Evolutionary conservation across 768 basidiomycete genomes (phyloP).

Genomic region (Termitomyces sp.): DNA sequence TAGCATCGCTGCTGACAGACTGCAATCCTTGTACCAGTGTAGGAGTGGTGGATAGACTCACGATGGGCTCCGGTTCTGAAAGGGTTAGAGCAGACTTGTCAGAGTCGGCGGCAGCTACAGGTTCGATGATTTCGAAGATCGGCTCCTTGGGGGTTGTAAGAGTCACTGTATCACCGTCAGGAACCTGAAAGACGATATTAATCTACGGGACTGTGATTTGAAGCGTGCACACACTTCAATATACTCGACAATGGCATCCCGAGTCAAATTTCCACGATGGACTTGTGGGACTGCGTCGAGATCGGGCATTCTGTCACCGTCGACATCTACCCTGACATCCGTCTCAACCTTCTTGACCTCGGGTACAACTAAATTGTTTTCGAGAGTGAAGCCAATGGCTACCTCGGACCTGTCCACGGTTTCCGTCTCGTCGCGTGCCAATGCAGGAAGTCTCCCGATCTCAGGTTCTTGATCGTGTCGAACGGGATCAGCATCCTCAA

Average conservation of each 20-base stretch:
- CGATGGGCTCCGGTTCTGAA: background rate
- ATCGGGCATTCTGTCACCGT: background rate
- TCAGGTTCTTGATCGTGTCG: background rate
- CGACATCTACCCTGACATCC: background rate
- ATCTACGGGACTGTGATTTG: background rate
- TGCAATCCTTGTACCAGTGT: background rate
- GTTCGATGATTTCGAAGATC: background rate
- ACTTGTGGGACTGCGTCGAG: background rate
- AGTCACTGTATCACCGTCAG: background rate
- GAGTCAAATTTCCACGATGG: background rate
- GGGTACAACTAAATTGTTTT: background rate
- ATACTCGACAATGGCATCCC: background rate
- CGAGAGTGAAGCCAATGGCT: background rate
- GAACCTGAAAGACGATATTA: background rate
- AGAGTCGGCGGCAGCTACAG: too few relatives aligned
- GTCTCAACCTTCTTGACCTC: background rate
- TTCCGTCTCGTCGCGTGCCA: background rate
- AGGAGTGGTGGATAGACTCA: background rate
- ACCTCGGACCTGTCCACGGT: background rate
- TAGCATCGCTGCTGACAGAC: background rate
- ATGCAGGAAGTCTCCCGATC: background rate
- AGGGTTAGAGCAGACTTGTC: background rate
- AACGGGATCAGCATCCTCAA: background rate
- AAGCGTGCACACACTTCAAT: conserved; percentile 4
- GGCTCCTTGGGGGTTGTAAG: background rate